Conservation (phyloP, 2,329 filamentous ascomycete genomes). For the Uncinocarpus reesii region DNA sequence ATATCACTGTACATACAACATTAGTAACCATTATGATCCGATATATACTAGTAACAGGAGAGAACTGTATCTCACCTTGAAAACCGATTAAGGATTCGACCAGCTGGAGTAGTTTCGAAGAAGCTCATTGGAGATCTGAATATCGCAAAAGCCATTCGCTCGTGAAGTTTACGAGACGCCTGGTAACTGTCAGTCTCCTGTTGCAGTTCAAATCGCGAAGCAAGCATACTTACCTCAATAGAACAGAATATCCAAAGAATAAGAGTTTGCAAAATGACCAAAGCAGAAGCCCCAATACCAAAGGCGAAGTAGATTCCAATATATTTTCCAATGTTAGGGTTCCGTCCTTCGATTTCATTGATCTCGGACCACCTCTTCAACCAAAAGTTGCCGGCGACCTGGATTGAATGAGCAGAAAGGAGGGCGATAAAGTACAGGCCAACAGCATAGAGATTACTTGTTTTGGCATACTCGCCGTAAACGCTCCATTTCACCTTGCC, state of each 20-base stretch:
- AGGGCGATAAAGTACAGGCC: slow-evolving; percentile 66
- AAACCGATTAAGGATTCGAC: slow-evolving; percentile 93
- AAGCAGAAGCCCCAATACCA: slow-evolving; percentile 70
- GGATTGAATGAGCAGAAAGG: slow-evolving; percentile 67
- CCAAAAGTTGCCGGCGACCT: slow-evolving; percentile 82
- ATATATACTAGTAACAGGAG: neutral
- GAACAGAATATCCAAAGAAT: slow-evolving; percentile 99
- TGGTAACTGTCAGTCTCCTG: too few species aligned
- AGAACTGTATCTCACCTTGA: slow-evolving; percentile 54
- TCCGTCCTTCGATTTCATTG: slow-evolving; percentile 58
- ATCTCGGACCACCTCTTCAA: slow-evolving; percentile 82
- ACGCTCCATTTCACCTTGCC: slow-evolving; percentile 98
- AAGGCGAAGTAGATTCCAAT: slow-evolving; percentile 94
- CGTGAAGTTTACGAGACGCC: slow-evolving; percentile 91
- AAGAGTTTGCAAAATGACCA: slow-evolving; percentile 85
- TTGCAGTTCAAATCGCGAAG: too few species aligned
- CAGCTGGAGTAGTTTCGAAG: slow-evolving; percentile 92
- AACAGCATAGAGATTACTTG: slow-evolving; percentile 81
- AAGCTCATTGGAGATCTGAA: slow-evolving; percentile 98
- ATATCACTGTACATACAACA: slow-evolving; percentile 37
- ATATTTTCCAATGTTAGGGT: slow-evolving; percentile 73
- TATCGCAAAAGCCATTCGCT: slow-evolving; percentile 93
- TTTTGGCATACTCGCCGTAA: slow-evolving; percentile 88
- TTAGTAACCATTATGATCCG: neutral
- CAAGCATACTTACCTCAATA: slow-evolving; percentile 59